Evolutionary conservation across 805 yeast species (phyloP), one percentile per base, ranked within the genome.

Genomic region (Candida argentea): DNA sequence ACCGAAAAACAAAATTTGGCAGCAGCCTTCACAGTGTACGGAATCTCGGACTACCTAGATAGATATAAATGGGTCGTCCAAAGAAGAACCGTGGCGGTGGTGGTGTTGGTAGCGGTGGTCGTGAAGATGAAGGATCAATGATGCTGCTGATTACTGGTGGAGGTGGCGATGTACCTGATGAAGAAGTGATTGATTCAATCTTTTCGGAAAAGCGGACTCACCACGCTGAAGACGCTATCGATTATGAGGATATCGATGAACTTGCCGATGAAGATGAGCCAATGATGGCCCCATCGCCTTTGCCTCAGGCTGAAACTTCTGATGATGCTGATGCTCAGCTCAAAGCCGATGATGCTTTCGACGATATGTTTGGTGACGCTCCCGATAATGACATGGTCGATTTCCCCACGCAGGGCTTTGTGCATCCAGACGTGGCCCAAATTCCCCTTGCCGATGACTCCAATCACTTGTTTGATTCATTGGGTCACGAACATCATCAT

Each of bases 221-320:
- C 30, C 97, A 87, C 52, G 87, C 91, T 1, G 95, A 73, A 5
- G 89, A 87, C 50, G 98, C 98, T 6, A 62, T 86, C 18, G 97
- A 89, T 52, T 89, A 82, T 48, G 95, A 84, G 45, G 95, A 84
- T 48, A 93, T 83, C 44, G 96, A 87, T 40, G 96, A 87, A 51
- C 60, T 87, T 27, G 96, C 96, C 0, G 96, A 87, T 14, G 95
- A 87, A 25, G 94, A 83, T 31, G 95, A 84, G 26, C n/a, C n/a
- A n/a, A n/a, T n/a, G n/a, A n/a, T n/a, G n/a, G n/a, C n/a, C n/a
- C n/a, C n/a, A n/a, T n/a, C n/a, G n/a, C 93, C 81, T 31, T 43
- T 54, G 3, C 62, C 62, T 1, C 64, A 55, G 17, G 63, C 33
- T 23, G 36, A 29, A 25, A 14, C 20, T 15, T n/a, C n/a, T n/a